Evolutionary conservation across 257 asterid genomes (phyloP).

Genomic region (Lycium ferocissimum): DNA sequence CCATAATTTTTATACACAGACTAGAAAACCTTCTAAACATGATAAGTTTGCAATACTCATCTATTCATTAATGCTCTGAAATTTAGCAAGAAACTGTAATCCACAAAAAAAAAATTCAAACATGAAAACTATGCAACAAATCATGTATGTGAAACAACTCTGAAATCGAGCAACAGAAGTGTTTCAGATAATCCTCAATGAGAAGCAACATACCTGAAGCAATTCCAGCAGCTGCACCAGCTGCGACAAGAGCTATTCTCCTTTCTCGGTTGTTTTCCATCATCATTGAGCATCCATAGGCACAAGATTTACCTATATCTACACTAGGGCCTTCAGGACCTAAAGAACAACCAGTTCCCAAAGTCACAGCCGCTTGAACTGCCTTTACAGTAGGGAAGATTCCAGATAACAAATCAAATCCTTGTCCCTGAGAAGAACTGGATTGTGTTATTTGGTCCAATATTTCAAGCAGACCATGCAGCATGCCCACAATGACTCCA

Average conservation of each 20-base stretch:
- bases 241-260: conserved; percentile 95
- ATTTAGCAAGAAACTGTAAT: conserved; percentile 10
- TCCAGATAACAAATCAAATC: conserved; percentile 76
- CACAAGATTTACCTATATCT: conserved; percentile 98
- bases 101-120: not conserved
- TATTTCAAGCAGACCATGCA: conserved; percentile 94
- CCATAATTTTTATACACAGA: not conserved
- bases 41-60: not conserved
- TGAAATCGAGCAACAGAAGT: not conserved
- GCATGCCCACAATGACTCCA: conserved; percentile 94
- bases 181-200: not conserved
- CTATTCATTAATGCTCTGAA: not conserved
- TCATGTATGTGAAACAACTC: not conserved
- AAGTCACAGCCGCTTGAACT: conserved; percentile 87
- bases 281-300: conserved; percentile 84
- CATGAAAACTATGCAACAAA: not conserved
- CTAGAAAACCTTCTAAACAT: not conserved
- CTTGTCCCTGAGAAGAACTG: conserved; percentile 78
- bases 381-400: conserved; percentile 84
- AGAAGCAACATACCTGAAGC: conserved; percentile 73
- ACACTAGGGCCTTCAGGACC: conserved; percentile 99
- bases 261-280: conserved; percentile 98
- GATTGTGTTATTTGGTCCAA: conserved; percentile 80
- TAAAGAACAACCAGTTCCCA: conserved; percentile 97
- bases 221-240: conserved; percentile 99